Conservation (phyloP, 176 grass and related monocot species). For the Otatea glauca region DNA sequence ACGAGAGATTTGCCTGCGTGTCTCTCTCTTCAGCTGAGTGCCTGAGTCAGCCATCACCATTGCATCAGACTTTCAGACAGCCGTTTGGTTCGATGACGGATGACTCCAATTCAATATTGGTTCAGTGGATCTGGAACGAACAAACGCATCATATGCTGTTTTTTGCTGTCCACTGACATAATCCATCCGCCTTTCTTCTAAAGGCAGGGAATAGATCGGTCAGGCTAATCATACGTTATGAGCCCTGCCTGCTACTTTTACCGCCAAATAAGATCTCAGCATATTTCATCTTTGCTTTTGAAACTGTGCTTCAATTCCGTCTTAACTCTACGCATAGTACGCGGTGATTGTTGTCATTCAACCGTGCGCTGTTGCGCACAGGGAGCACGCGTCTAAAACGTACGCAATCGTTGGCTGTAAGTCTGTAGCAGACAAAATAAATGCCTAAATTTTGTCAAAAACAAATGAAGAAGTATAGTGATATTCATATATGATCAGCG, state of each 20-base stretch:
- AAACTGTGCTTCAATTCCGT: neutral
- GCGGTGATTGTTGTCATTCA: neutral
- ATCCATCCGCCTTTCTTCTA: constrained; percentile 30
- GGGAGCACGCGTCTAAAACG: neutral
- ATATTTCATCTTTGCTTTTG: neutral
- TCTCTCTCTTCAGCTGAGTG: neutral
- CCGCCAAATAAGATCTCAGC: neutral
- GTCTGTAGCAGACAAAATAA: neutral
- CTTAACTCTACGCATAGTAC: neutral
- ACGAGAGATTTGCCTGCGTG: constrained; percentile 11
- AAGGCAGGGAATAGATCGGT: constrained; percentile 22
- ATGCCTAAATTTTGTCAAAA: neutral
- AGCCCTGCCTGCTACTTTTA: constrained; percentile 16
- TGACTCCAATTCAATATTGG: neutral
- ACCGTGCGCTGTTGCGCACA: neutral
- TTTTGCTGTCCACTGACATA: constrained; percentile 36
- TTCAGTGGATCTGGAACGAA: constrained; percentile 44
- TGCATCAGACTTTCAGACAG: neutral
- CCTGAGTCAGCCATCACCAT: neutral
- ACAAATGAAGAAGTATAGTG: neutral
- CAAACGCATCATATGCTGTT: constrained; percentile 19
- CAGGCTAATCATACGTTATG: constrained; percentile 25
- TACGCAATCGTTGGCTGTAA: neutral
- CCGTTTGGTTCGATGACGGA: constrained; percentile 20
- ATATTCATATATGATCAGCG: neutral